phyloP scores from a whole-genome alignment of 129 eudicot genomes.

The Dittrichia graveolens region DNA sequence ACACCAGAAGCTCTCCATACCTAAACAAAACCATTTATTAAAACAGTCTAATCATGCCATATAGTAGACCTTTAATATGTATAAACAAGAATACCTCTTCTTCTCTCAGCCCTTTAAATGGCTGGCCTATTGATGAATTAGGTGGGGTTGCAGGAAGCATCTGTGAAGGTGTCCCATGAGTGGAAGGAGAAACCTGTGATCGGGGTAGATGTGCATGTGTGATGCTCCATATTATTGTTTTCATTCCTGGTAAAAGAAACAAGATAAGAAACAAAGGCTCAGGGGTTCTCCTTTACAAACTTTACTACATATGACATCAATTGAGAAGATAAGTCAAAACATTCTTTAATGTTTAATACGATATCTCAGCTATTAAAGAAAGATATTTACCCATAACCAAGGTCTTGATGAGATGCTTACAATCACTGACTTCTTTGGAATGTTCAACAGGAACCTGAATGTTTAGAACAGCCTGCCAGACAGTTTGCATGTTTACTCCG shows the following conservation, averaged over 20 bases:
- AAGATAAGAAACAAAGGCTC: not conserved
- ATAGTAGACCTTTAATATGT: not conserved
- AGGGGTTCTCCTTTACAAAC: conserved; percentile 13
- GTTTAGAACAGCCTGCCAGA: conserved; percentile 84
- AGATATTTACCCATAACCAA: conserved; percentile 80
- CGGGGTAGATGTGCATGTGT: conserved; percentile 96
- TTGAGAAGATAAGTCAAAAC: not conserved
- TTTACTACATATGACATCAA: conserved; percentile 8
- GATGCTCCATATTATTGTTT: conserved; percentile 97
- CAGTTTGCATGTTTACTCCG: conserved; percentile 19
- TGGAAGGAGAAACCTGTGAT: conserved; percentile 85
- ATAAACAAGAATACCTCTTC: conserved; percentile 72
- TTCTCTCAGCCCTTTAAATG: conserved; percentile 92
- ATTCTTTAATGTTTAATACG: conserved; percentile 3
- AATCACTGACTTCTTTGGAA: conserved; percentile 91
- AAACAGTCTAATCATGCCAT: conserved; percentile 28
- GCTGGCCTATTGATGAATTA: conserved; percentile 59
- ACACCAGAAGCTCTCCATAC: conserved; percentile 98
- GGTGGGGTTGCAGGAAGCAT: conserved; percentile 67
- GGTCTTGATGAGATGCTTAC: conserved; percentile 90
- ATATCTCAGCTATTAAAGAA: conserved; percentile 23
- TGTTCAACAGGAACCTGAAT: conserved; percentile 86
- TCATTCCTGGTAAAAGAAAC: conserved; percentile 70
- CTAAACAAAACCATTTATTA: conserved; percentile 38
- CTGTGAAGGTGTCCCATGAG: conserved; percentile 85